Evolutionary conservation across 495 filamentous ascomycete genomes (phyloP), one percentile per base, ranked within the genome.

Genomic region (Daldinia caldariorum): DNA sequence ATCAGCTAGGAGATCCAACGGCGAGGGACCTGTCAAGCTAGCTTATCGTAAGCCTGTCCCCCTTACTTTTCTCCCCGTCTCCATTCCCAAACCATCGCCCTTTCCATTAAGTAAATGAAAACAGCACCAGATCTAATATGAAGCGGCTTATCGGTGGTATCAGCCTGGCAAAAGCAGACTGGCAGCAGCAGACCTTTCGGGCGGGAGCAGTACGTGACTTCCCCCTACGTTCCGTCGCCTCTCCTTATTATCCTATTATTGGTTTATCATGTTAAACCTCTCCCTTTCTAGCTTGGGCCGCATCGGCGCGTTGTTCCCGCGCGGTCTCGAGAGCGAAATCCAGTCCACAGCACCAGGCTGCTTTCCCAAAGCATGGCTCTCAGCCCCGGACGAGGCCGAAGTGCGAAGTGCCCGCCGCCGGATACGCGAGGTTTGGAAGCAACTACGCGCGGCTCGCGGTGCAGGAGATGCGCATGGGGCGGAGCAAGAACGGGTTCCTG

Each of bases 1-100:
- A 84, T 91, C 47, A 79, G 84, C 55, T 90, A 88, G 77, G 89
- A 92, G 71, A 79, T 91, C 55, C 90, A 92, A 92, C 78, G 90
- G 90, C 35, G 80, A 80, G 41, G 90, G 90, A 0, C 81, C 84
- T 14, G 79, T 83, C 26, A 85, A 86, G 76, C 75, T 92, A 86
- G 76, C 75, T 92, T 39, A 83, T 93, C 69, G 71, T 73, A 41
- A 37, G 71, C 32, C 16, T 3, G 26, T 26, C 26, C 26, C 26
- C 26, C 1, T 3, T 26, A 1, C 26, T 3, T 26, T 3, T 3
- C 26, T 26, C 26, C 1, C 8, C 35, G 3, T 56, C 39, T 35
- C 34, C 34, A 35, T 34, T 34, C 7, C 32, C 32, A 7, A n/a
- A n/a, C n/a, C n/a, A n/a, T n/a, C n/a, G n/a, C n/a, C n/a, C n/a